Percentiles rank a stretch among this genome's conserved stretches.
Evolutionary conservation across 176 grass and related monocot species (phyloP).

Genomic region (Areca catechu): DNA sequence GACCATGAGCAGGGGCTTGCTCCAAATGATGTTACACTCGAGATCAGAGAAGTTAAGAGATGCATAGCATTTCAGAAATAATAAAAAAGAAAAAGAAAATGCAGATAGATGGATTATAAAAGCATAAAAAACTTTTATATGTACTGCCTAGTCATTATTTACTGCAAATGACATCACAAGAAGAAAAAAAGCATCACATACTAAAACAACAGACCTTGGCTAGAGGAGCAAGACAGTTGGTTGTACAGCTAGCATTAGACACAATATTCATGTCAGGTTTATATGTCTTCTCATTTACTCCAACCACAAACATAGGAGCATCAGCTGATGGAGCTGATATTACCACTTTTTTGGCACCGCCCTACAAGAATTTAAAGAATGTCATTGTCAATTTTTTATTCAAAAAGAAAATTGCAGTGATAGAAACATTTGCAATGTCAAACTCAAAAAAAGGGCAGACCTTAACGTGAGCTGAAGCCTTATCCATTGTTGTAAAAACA

Average conservation of each 20-base stretch:
- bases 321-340: conserved; percentile 95
- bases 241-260: conserved; percentile 97
- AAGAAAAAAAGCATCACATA: too few species aligned
- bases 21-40: too few species aligned
- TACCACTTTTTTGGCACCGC: conserved; percentile 93
- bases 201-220: conserved; percentile 51
- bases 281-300: conserved; percentile 84
- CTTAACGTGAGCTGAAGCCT: conserved; percentile 86
- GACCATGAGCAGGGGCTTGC: background rate
- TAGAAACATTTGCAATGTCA: too few species aligned
- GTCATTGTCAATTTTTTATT: too few species aligned
- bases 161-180: too few species aligned
- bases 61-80: too few species aligned
- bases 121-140: too few species aligned
- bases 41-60: too few species aligned
- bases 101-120: too few species aligned
- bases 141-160: too few species aligned
- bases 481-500: conserved; percentile 73
- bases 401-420: too few species aligned
- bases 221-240: conserved; percentile 98
- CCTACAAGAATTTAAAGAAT: conserved; percentile 26
- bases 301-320: conserved; percentile 99
- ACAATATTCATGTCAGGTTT: conserved; percentile 84
- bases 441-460: conserved; percentile 22
- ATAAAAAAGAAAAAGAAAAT: too few species aligned